These are phyloP conservation scores for Cladosporium cucumerinum DNA, from an alignment of 2,329 filamentous ascomycete genomes.

Conservation along the genomic window DNA sequence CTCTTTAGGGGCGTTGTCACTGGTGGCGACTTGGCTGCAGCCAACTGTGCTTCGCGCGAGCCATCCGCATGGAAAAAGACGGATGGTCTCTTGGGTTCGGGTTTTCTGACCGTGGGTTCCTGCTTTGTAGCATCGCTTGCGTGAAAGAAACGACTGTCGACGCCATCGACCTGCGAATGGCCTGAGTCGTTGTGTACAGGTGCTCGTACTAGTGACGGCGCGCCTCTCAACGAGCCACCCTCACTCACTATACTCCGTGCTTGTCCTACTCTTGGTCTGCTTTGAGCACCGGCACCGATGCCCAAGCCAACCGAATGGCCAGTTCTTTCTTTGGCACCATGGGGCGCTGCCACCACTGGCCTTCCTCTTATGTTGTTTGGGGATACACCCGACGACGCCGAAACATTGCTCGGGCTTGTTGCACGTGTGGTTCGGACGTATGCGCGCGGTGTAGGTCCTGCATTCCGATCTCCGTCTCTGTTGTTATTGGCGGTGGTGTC, in stretches of 20 bases:
- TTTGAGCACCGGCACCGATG: constrained; percentile 10
- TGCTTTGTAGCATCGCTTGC: constrained; percentile 65
- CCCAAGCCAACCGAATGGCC: constrained; percentile 22
- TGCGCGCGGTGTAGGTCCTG: background rate
- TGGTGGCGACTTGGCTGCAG: background rate
- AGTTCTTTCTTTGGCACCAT: constrained; percentile 19
- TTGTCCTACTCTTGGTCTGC: constrained; percentile 18
- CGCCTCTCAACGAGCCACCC: constrained; percentile 25
- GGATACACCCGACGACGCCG: background rate
- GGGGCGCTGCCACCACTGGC: constrained; percentile 13
- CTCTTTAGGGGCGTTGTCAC: constrained; percentile 27
- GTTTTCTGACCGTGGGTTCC: constrained; percentile 32
- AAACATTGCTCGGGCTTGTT: background rate
- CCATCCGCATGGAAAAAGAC: constrained; percentile 53
- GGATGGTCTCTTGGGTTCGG: constrained; percentile 43
- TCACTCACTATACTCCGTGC: constrained; percentile 40
- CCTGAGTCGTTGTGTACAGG: constrained; percentile 31
- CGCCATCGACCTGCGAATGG: constrained; percentile 24
- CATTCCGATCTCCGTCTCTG: constrained; percentile 15
- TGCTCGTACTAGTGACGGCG: constrained; percentile 36
- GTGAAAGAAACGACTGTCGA: constrained; percentile 79
- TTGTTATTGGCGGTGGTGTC: background rate
- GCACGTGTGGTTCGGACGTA: background rate
- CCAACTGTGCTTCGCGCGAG: constrained; percentile 37
- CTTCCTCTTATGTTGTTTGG: constrained; percentile 8